These are phyloP conservation scores for Kazachstania kunashirensis DNA, from an alignment of 805 yeast species.

Conservation along the genomic window DNA sequence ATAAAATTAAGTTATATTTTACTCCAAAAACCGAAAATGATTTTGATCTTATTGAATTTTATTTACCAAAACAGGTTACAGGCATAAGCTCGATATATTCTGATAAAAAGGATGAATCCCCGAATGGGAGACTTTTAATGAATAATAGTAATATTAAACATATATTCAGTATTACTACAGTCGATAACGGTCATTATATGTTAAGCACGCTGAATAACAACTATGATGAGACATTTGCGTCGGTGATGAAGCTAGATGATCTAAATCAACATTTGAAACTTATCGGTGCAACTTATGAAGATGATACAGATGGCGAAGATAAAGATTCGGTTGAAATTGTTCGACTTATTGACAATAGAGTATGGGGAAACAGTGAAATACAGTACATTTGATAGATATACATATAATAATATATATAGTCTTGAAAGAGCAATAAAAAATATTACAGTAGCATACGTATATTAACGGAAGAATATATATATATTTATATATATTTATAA, in stretches of 20 bases:
- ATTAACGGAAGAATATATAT: no score
- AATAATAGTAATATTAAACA: background rate
- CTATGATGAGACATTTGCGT: background rate
- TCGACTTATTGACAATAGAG: conserved; percentile 7
- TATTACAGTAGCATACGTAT: no score
- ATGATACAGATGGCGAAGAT: conserved; percentile 3
- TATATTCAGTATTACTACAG: conserved; percentile 4
- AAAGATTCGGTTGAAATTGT: no score
- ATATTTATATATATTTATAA: no score
- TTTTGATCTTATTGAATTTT: conserved; percentile 6
- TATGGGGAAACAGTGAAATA: conserved; percentile 1
- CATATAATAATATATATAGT: no score
- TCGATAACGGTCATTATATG: conserved; percentile 5
- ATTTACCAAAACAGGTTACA: conserved; percentile 9
- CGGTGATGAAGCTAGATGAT: background rate
- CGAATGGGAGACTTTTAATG: background rate
- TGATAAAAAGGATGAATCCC: background rate
- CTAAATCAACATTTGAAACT: conserved; percentile 2
- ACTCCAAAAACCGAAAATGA: background rate
- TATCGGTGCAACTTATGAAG: conserved; percentile 3
- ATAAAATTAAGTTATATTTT: conserved; percentile 5
- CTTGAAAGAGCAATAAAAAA: no score
- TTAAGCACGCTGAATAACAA: background rate
- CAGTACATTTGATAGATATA: no score
- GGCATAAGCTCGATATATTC: background rate